Percentiles rank a stretch among this genome's conserved stretches.
phyloP scores from a whole-genome alignment of 2,329 filamentous ascomycete species.

The Fusarium musae region DNA sequence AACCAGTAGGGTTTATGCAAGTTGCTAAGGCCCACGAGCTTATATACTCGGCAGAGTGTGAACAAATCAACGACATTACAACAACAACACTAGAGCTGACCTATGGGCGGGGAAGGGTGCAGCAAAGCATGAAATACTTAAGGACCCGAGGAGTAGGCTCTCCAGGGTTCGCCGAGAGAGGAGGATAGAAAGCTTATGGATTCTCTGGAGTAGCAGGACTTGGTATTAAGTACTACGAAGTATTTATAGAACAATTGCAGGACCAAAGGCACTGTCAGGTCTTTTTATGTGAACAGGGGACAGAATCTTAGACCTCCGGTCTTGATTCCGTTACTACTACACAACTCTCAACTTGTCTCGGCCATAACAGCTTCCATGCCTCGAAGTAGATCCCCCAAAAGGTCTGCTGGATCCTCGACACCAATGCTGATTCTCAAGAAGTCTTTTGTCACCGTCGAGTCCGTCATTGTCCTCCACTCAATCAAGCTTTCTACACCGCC shows the following conservation, averaged over 20 bases:
- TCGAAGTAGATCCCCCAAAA: conserved; percentile 77
- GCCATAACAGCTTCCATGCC: conserved; percentile 61
- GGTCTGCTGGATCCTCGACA: conserved; percentile 85
- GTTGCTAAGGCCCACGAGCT: too few species aligned
- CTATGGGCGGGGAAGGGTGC: neutral
- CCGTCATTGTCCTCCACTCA: conserved; percentile 94
- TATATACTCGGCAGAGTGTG: too few species aligned
- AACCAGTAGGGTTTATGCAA: too few species aligned
- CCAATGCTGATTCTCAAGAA: conserved; percentile 87
- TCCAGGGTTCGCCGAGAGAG: neutral
- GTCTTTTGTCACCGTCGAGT: conserved; percentile 74
- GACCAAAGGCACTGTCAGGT: neutral
- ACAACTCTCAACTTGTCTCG: neutral
- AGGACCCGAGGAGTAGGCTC: neutral
- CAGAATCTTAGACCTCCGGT: neutral
- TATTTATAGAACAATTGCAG: neutral
- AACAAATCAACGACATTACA: neutral
- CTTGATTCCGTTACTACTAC: fast-evolving
- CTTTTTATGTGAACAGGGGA: neutral
- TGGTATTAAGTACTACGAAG: neutral
- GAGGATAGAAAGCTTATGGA: neutral
- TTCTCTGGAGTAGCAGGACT: neutral
- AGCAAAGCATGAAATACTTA: neutral
- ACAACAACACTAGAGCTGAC: neutral
- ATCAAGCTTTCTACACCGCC: conserved; percentile 95